Percentiles rank a stretch among this genome's conserved stretches.
phyloP scores from a whole-genome alignment of 768 basidiomycete species.

The Nevesoporus exiguus region DNA sequence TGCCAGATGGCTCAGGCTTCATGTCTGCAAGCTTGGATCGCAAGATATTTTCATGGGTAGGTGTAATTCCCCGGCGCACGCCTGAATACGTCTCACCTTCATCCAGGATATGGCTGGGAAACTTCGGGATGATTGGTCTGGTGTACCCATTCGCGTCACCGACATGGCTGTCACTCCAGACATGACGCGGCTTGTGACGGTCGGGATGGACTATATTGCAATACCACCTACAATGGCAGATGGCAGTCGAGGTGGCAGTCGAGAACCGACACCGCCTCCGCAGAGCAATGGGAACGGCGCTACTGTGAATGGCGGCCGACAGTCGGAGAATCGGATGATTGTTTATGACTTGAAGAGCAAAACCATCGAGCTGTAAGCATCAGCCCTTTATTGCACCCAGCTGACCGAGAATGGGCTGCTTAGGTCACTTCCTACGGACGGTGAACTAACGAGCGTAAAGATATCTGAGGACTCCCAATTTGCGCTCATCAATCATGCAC shows the following conservation, averaged over 20 bases:
- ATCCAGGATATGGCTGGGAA: constrained; percentile 72
- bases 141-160: constrained; percentile 73
- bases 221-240: constrained; percentile 16
- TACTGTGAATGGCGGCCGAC: constrained; percentile 34
- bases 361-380: constrained; percentile 62
- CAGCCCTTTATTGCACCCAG: constrained; percentile 5
- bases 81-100: constrained; percentile 7
- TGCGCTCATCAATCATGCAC: constrained; percentile 83
- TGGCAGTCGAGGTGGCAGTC: constrained; percentile 28
- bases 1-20: constrained; percentile 86
- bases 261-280: constrained; percentile 35
- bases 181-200: constrained; percentile 76
- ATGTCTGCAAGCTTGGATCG: constrained; percentile 86
- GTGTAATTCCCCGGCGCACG: constrained; percentile 20
- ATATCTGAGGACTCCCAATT: constrained; percentile 83
- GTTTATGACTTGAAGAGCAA: constrained; percentile 74
- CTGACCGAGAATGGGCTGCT: constrained; percentile 7
- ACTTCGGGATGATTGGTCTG: constrained; percentile 64
- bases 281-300: constrained; percentile 33
- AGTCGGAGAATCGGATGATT: constrained; percentile 61
- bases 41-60: constrained; percentile 80
- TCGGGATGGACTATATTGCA: constrained; percentile 59
- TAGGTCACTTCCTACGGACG: constrained; percentile 65
- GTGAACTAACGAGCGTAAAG: constrained; percentile 85
- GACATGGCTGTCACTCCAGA: constrained; percentile 88